Evolutionary conservation across 148 eudicot species (phyloP).

Genomic region (Hydrangea macrophylla): DNA sequence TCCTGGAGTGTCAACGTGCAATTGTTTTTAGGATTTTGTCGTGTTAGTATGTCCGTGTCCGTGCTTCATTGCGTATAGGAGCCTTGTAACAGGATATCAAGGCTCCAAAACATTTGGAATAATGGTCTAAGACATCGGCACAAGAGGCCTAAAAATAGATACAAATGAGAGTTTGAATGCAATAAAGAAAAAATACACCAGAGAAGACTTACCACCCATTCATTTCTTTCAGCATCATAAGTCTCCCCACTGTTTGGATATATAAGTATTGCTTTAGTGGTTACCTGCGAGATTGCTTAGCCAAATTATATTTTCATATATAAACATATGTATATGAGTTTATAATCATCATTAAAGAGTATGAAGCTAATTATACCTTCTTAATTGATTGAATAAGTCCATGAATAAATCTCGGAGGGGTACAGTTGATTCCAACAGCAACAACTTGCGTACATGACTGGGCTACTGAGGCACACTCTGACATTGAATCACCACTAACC

Average conservation of each 20-base stretch:
- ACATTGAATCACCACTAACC: conserved; percentile 50
- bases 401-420: conserved; percentile 58
- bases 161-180: not conserved
- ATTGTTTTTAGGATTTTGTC: too few species aligned
- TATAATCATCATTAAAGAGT: too few species aligned
- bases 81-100: too few species aligned
- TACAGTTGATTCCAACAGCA: conserved; percentile 68
- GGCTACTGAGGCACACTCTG: conserved; percentile 56
- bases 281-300: conserved; percentile 28
- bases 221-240: conserved; percentile 42
- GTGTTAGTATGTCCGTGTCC: too few species aligned
- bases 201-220: conserved; percentile 52
- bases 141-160: not conserved
- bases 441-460: conserved; percentile 49
- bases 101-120: too few species aligned
- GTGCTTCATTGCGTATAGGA: too few species aligned
- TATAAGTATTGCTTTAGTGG: conserved; percentile 46
- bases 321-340: too few species aligned
- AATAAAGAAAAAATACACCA: not conserved
- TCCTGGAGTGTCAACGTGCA: too few species aligned
- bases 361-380: conserved; percentile 43
- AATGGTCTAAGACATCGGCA: not conserved
- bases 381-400: conserved; percentile 41
- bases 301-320: conserved; percentile 32
- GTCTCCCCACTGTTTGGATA: conserved; percentile 77